These are phyloP conservation scores for Wallacemonas sp. DNA, from an alignment of 208 protist species.

Conservation along the genomic window DNA sequence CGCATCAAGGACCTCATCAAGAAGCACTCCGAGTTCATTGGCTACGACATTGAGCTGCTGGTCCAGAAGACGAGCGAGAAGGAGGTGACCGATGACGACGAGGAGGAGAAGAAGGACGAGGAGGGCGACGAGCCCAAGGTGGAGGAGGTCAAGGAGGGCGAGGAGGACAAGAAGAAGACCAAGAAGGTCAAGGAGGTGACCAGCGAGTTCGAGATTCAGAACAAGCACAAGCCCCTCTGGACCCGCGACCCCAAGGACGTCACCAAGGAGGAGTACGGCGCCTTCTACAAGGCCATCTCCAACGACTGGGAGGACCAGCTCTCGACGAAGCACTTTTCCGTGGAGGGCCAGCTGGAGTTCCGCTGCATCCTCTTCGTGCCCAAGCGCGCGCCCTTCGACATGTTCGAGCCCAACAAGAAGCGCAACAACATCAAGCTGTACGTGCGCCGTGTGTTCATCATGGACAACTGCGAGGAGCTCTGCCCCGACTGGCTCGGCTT, in stretches of 20 bases:
- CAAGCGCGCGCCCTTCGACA: conserved; percentile 74
- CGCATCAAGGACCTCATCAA: conserved; percentile 98
- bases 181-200: conserved; percentile 79
- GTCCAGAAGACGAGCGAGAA: conserved; percentile 94
- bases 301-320: conserved; percentile 94
- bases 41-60: conserved; percentile 97
- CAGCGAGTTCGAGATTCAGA: conserved; percentile 95
- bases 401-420: conserved; percentile 58
- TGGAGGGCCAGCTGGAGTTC: conserved; percentile 97
- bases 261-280: conserved; percentile 97
- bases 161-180: conserved; percentile 84
- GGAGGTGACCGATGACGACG: conserved; percentile 95
- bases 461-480: conserved; percentile 94
- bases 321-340: conserved; percentile 94
- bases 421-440: conserved; percentile 91
- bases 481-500: conserved; percentile 94
- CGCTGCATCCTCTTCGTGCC: conserved; percentile 97
- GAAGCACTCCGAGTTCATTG: conserved; percentile 99
- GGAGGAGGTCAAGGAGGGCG: conserved; percentile 86
- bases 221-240: conserved; percentile 99
- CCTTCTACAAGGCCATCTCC: conserved; percentile 98
- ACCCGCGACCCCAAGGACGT: conserved; percentile 95
- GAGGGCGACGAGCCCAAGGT: conserved; percentile 89
- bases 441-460: conserved; percentile 98
- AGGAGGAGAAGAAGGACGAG: conserved; percentile 78